Percentiles rank a stretch among this genome's conserved stretches.
Conservation (phyloP, 2,329 filamentous ascomycete species). For the Penicillium griseofulvum region DNA sequence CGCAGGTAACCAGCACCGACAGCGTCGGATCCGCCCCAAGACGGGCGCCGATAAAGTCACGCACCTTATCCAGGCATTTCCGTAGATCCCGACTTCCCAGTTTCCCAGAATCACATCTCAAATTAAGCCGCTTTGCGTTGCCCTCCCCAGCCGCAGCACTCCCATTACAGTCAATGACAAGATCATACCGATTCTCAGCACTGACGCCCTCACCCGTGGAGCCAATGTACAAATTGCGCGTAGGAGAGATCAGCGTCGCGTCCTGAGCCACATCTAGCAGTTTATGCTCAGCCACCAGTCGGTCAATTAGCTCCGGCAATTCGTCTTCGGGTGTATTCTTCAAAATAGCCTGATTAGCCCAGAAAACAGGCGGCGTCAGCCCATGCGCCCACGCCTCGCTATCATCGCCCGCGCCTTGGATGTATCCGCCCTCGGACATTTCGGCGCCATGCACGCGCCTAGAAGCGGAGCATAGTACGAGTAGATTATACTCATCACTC, state of each 20-base stretch:
- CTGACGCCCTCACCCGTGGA: slow-evolving; percentile 30
- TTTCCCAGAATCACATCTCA: slow-evolving; percentile 71
- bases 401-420: slow-evolving; percentile 94
- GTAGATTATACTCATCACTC: slow-evolving; percentile 61
- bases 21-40: slow-evolving; percentile 30
- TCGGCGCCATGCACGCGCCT: slow-evolving; percentile 67
- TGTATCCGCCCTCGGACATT: slow-evolving; percentile 70
- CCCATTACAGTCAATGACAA: slow-evolving; percentile 44
- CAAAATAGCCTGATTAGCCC: slow-evolving; percentile 63
- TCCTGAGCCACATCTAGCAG: slow-evolving; percentile 18
- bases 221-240: slow-evolving; percentile 35
- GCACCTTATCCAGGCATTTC: slow-evolving; percentile 63
- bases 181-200: slow-evolving; percentile 44
- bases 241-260: slow-evolving; percentile 39
- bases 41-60: slow-evolving; percentile 51
- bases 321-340: slow-evolving; percentile 66
- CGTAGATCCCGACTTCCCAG: slow-evolving; percentile 80
- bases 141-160: slow-evolving; percentile 35
- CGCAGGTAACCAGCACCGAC: slow-evolving; percentile 63
- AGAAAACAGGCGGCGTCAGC: slow-evolving; percentile 76
- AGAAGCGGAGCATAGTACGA: slow-evolving; percentile 85
- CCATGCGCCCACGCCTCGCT: slow-evolving; percentile 88
- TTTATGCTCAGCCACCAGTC: slow-evolving; percentile 38
- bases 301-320: slow-evolving; percentile 52
- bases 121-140: slow-evolving; percentile 45